Evolutionary conservation across 108 stramenopile species (phyloP).

Genomic region (Schizochytrium sp.): DNA sequence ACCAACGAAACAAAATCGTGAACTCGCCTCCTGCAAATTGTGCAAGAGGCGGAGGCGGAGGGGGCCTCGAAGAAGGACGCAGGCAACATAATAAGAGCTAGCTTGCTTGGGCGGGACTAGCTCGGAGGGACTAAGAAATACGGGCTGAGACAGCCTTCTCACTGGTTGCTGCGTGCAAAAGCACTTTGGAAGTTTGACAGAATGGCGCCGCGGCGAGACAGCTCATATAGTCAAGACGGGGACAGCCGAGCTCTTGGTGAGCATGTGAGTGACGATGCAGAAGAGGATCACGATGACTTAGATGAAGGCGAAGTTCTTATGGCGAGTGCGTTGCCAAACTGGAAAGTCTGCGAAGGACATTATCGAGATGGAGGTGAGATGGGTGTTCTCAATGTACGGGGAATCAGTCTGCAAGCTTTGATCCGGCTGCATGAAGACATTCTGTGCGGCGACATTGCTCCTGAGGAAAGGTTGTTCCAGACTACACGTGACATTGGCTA

Average conservation of each 20-base stretch:
- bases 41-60: too few species aligned
- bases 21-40: too few species aligned
- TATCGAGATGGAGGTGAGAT: neutral
- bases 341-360: neutral
- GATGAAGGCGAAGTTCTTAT: neutral
- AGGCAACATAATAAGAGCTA: too few species aligned
- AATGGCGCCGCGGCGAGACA: too few species aligned
- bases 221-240: too few species aligned
- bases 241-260: neutral
- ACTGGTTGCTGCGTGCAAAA: too few species aligned
- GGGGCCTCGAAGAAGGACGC: too few species aligned
- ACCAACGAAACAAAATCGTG: too few species aligned
- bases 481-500: slow-evolving; percentile 16
- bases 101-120: too few species aligned
- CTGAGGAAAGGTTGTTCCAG: neutral
- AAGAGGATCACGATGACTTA: neutral
- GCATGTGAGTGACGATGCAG: neutral
- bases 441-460: neutral
- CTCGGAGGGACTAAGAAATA: too few species aligned
- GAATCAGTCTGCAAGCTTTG: neutral
- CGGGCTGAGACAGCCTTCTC: too few species aligned
- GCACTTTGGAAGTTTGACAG: neutral
- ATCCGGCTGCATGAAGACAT: neutral
- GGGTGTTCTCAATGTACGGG: neutral
- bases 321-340: neutral